These are phyloP conservation scores for Pichia sp. DNA, from an alignment of 1,139 yeast species.

Conservation along the genomic window DNA sequence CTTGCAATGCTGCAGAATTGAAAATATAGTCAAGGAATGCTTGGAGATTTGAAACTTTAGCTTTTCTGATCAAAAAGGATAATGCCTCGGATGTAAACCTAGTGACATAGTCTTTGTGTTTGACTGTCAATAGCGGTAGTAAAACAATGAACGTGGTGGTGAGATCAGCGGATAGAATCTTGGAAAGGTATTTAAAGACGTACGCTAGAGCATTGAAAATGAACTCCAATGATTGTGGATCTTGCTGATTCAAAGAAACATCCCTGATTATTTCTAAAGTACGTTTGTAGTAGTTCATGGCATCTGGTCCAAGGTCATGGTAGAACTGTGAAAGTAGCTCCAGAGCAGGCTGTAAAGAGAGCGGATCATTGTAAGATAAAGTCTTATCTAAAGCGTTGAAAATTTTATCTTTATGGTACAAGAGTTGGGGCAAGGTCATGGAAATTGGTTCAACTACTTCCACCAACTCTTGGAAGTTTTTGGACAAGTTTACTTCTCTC, in stretches of 20 bases:
- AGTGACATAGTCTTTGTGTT: slow-evolving; percentile 58
- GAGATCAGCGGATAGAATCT: slow-evolving; percentile 57
- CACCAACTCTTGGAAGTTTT: slow-evolving; percentile 62
- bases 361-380: slow-evolving; percentile 48
- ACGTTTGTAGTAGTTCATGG: slow-evolving; percentile 60
- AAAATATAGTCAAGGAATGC: slow-evolving; percentile 50
- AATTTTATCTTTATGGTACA: slow-evolving; percentile 66
- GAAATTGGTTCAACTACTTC: slow-evolving; percentile 51
- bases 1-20: slow-evolving; percentile 19
- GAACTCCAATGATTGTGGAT: slow-evolving; percentile 77
- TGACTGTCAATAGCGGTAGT: slow-evolving; percentile 56
- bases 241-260: slow-evolving; percentile 46
- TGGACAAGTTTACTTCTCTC: slow-evolving; percentile 81
- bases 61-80: slow-evolving; percentile 75
- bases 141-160: slow-evolving; percentile 64
- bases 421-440: slow-evolving; percentile 75
- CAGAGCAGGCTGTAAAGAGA: slow-evolving; percentile 75
- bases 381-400: slow-evolving; percentile 51
- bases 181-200: slow-evolving; percentile 79
- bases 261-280: slow-evolving; percentile 51
- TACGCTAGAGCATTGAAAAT: slow-evolving; percentile 82
- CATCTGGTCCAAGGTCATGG: slow-evolving; percentile 92
- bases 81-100: slow-evolving; percentile 89
- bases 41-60: slow-evolving; percentile 46
- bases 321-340: slow-evolving; percentile 83